Conservation (phyloP, 495 filamentous ascomycete species). For the Neurospora sp. region DNA sequence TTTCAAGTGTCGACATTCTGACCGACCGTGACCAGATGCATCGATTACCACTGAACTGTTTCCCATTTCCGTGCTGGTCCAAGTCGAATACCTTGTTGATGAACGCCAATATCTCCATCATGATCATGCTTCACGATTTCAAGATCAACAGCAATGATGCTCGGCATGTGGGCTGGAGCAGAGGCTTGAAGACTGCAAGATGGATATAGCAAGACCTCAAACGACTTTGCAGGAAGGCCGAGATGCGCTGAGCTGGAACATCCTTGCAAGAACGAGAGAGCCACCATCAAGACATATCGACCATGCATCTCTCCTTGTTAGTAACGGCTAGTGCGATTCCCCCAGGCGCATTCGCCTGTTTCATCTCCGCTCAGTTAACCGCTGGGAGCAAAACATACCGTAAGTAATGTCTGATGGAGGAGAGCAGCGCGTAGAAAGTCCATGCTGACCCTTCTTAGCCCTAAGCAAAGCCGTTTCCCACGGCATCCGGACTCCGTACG, state of each 20-base stretch:
- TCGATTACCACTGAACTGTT: neutral
- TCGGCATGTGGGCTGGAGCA: neutral
- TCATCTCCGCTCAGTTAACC: constrained; percentile 42
- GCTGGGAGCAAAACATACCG: constrained; percentile 23
- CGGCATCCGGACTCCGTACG: too few species aligned
- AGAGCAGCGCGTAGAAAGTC: neutral
- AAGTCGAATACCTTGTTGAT: neutral
- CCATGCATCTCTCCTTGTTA: constrained; percentile 4
- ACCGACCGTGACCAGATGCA: neutral
- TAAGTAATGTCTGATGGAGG: neutral
- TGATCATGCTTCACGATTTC: neutral
- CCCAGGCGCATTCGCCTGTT: constrained; percentile 29
- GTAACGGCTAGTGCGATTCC: neutral
- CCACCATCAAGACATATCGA: neutral
- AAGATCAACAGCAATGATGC: neutral
- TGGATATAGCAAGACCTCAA: neutral
- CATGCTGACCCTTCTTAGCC: too few species aligned
- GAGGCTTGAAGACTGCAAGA: neutral
- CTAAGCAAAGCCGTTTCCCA: too few species aligned
- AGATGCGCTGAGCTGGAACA: rapidly evolving
- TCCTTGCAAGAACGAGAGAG: neutral
- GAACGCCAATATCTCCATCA: neutral
- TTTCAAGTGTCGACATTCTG: neutral
- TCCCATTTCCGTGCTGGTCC: neutral
- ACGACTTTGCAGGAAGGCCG: rapidly evolving